Conservation (phyloP, 768 basidiomycete genomes). For the Royoungia palumana region DNA sequence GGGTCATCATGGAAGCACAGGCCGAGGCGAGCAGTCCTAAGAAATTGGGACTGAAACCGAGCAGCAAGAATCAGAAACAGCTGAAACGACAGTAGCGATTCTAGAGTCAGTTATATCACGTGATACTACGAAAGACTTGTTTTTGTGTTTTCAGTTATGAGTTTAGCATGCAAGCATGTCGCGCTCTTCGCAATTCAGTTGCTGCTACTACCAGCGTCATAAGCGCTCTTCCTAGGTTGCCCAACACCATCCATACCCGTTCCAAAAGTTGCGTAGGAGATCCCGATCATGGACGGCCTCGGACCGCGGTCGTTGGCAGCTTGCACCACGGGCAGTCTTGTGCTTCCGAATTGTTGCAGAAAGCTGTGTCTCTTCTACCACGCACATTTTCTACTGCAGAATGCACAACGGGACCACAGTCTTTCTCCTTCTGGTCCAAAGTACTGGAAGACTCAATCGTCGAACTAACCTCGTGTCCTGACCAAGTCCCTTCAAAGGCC, state of each 20-base stretch:
- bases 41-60: constrained; percentile 9
- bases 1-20: constrained; percentile 72
- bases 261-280: neutral
- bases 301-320: neutral
- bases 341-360: constrained; percentile 48
- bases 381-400: constrained; percentile 35
- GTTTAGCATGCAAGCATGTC: constrained; percentile 26
- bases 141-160: constrained; percentile 3
- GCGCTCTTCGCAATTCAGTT: constrained; percentile 10
- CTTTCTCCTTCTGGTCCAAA: constrained; percentile 45
- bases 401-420: constrained; percentile 25
- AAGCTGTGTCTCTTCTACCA: constrained; percentile 45
- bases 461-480: constrained; percentile 32
- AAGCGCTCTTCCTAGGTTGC: neutral
- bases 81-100: constrained; percentile 7
- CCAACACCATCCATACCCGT: neutral
- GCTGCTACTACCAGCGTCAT: constrained; percentile 2
- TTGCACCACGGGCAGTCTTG: constrained; percentile 13
- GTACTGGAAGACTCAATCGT: constrained; percentile 36
- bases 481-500: constrained; percentile 33
- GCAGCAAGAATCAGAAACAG: constrained; percentile 9
- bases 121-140: constrained; percentile 2
- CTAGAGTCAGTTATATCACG: constrained; percentile 12
- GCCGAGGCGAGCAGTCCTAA: constrained; percentile 22
- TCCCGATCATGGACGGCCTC: neutral